Percentiles rank a stretch among this genome's conserved stretches.
Conservation (phyloP, 805 yeast genomes). For the Cyberlindnera xylosilytica region DNA sequence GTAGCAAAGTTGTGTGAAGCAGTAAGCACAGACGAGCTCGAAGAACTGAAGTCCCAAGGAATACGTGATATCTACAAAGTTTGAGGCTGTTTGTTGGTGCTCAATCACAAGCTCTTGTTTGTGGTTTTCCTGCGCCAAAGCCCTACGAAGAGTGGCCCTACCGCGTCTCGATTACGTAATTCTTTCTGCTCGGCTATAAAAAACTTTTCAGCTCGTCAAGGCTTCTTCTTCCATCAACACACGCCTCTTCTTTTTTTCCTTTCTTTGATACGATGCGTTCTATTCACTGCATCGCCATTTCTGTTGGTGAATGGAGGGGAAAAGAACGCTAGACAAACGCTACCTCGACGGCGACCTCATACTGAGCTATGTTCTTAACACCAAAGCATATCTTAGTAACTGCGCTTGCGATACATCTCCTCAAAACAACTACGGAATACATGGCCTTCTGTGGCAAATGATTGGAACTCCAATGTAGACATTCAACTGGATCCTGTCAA, state of each 20-base stretch:
- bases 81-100: too few relatives aligned
- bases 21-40: too few relatives aligned
- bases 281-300: constrained; percentile 42
- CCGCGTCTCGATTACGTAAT: too few relatives aligned
- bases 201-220: constrained; percentile 6
- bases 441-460: too few relatives aligned
- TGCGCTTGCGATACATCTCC: constrained; percentile 37
- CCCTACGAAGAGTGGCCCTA: not conserved
- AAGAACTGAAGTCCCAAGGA: too few relatives aligned
- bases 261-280: constrained; percentile 41
- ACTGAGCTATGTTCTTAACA: constrained; percentile 26
- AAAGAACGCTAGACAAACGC: constrained; percentile 36
- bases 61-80: too few relatives aligned
- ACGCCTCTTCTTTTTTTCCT: constrained; percentile 10
- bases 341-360: constrained; percentile 37
- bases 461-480: too few relatives aligned
- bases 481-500: too few relatives aligned
- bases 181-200: too few relatives aligned
- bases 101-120: not conserved
- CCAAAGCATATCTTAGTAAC: constrained; percentile 33
- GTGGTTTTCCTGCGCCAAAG: not conserved
- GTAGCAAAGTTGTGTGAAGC: too few relatives aligned
- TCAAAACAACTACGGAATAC: too few relatives aligned
- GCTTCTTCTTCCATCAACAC: not conserved
- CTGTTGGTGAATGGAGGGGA: constrained; percentile 43